Conservation (phyloP, 768 basidiomycete species). For the Lactarius tabidus region DNA sequence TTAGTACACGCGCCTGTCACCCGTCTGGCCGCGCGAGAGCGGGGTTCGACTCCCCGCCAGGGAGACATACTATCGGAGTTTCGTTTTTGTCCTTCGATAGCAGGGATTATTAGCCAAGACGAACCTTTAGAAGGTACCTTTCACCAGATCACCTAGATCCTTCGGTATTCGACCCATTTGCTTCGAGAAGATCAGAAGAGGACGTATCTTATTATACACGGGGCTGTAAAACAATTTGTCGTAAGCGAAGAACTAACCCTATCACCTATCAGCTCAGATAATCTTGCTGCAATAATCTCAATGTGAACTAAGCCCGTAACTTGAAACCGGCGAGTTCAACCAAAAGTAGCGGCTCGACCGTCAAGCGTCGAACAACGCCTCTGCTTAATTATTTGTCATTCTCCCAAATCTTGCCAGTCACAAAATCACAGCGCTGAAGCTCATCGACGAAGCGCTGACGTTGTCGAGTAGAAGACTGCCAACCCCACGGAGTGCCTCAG, state of each 20-base stretch:
- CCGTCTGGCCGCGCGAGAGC: conserved; percentile 31
- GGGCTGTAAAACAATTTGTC: neutral
- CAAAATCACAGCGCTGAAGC: conserved; percentile 91
- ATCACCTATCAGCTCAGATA: neutral
- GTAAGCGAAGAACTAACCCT: neutral
- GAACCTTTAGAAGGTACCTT: no score
- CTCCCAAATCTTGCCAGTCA: conserved; percentile 95
- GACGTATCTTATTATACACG: neutral
- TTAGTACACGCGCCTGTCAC: conserved; percentile 24
- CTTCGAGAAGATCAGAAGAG: neutral
- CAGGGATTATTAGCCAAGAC: neutral
- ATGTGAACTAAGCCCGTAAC: neutral
- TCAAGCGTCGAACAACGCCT: neutral
- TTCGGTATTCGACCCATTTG: neutral
- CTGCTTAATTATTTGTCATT: conserved; percentile 95
- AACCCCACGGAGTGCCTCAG: conserved; percentile 93
- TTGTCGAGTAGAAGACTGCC: conserved; percentile 93
- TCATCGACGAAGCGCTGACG: conserved; percentile 92
- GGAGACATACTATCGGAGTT: conserved; percentile 10
- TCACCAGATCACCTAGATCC: neutral
- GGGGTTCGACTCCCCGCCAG: conserved; percentile 37
- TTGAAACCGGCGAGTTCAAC: neutral
- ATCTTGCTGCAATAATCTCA: neutral
- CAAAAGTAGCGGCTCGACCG: neutral
- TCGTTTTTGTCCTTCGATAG: neutral